Conservation (phyloP, 768 basidiomycete genomes). For the Lactarius trivialis region DNA sequence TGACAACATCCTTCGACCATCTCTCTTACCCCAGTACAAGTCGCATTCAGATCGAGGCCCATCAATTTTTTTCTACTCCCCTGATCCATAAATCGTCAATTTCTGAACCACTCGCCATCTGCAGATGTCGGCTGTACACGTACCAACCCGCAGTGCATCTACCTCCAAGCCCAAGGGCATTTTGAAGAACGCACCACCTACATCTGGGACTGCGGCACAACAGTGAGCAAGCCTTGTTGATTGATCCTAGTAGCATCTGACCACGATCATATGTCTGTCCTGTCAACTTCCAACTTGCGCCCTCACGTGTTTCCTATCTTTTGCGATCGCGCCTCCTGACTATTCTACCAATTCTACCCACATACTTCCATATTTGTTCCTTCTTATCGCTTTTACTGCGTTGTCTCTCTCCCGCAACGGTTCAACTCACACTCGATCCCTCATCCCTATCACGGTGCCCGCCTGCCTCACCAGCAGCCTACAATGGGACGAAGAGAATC, state of each 20-base stretch:
- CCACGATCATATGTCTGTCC: conserved; percentile 8
- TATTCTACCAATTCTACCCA: neutral
- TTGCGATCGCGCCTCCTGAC: neutral
- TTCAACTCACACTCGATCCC: neutral
- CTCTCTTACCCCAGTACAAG: neutral
- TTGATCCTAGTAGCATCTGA: neutral
- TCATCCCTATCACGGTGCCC: neutral
- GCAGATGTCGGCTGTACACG: conserved; percentile 33
- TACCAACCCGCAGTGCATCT: conserved; percentile 54
- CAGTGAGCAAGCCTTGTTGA: conserved; percentile 38
- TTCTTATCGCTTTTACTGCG: neutral
- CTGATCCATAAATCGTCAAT: neutral
- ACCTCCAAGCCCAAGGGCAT: conserved; percentile 75
- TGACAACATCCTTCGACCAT: neutral
- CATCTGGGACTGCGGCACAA: conserved; percentile 35
- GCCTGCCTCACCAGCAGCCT: too few species aligned
- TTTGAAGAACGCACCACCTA: conserved; percentile 70
- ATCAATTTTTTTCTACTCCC: neutral
- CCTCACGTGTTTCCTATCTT: conserved; percentile 17
- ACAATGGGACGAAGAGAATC: conserved; percentile 94
- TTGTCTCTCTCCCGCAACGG: neutral
- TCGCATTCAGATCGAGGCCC: neutral
- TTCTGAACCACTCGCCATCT: neutral
- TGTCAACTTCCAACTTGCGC: neutral
- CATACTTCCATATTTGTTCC: neutral